Evolutionary conservation across 192 early-diverging fungal species (phyloP).

Genomic region (Allomyces arbusculus): DNA sequence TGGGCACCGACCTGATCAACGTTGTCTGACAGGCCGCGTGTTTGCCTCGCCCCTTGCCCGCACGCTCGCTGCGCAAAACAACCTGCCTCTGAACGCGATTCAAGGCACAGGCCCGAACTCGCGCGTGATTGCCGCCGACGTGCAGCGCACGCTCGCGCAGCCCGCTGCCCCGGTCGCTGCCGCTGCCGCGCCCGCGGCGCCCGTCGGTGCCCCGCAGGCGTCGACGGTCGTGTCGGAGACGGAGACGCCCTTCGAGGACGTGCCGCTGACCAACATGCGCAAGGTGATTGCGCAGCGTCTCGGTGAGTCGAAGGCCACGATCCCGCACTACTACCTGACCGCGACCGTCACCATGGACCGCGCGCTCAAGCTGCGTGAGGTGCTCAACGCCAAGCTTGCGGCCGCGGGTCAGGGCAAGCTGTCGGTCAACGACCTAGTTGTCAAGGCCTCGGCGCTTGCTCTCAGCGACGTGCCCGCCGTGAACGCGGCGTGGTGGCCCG

Average conservation of each 20-base stretch:
- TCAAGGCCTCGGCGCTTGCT: conserved; percentile 82
- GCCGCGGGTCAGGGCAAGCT: conserved; percentile 82
- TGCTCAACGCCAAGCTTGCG: conserved; percentile 51
- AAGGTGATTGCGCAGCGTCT: conserved; percentile 57
- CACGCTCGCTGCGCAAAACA: conserved; percentile 67
- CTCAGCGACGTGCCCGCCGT: conserved; percentile 81
- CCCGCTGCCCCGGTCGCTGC: conserved; percentile 15
- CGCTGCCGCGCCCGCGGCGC: conserved; percentile 11
- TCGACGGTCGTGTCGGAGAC: conserved; percentile 16
- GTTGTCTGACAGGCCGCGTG: conserved; percentile 33
- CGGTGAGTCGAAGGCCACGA: conserved; percentile 48
- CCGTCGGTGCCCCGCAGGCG: neutral
- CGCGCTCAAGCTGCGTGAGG: conserved; percentile 42
- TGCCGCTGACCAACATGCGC: conserved; percentile 55
- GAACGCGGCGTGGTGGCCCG: conserved; percentile 63
- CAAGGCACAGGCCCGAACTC: conserved; percentile 74
- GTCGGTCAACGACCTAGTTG: conserved; percentile 94
- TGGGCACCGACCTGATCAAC: too few species aligned
- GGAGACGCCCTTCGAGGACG: conserved; percentile 44
- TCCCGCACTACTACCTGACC: conserved; percentile 53
- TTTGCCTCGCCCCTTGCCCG: conserved; percentile 72
- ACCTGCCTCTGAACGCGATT: conserved; percentile 51
- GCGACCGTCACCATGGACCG: neutral
- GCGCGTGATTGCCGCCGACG: conserved; percentile 79
- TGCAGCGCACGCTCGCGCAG: conserved; percentile 26